Conservation (phyloP, 2,329 filamentous ascomycete genomes). For the Arthrobotrys entomopaga region DNA sequence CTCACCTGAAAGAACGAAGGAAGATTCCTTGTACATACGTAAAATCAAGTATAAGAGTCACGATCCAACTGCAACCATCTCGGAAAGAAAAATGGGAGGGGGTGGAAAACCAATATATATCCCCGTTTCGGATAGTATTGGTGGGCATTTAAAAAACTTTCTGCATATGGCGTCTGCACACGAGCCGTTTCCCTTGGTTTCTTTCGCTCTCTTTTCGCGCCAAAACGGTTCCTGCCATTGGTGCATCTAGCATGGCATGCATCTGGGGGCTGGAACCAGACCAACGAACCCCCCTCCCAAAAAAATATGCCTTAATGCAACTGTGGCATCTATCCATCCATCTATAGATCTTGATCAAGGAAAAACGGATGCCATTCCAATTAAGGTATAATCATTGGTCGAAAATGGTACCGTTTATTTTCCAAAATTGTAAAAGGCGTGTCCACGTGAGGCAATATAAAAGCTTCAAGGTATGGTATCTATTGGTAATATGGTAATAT, state of each 20-base stretch:
- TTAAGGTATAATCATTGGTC: no score
- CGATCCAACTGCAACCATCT: not conserved
- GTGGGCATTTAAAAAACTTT: not conserved
- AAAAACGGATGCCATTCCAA: constrained; percentile 3
- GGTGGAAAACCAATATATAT: not conserved
- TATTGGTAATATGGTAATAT: not conserved
- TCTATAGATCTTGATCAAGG: not conserved
- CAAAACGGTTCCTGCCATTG: constrained; percentile 6
- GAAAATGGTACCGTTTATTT: no score
- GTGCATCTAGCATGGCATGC: not conserved
- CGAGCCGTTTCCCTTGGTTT: constrained; percentile 5
- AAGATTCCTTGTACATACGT: constrained; percentile 10
- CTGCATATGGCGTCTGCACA: constrained; percentile 18
- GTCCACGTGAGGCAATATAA: not conserved
- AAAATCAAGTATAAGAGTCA: not conserved
- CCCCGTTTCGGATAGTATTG: constrained; percentile 6
- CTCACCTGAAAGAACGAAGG: not conserved
- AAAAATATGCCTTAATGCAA: constrained; percentile 1
- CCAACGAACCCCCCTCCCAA: not conserved
- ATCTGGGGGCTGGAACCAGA: not conserved
- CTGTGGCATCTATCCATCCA: constrained; percentile 12
- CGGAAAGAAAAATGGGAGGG: no score
- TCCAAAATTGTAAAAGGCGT: not conserved
- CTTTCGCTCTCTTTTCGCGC: not conserved
- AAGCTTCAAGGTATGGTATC: not conserved